Percentiles rank a stretch among this genome's conserved stretches.
Conservation (phyloP, 169 alveolate genomes). For the Ichthyophthirius multifiliis region DNA sequence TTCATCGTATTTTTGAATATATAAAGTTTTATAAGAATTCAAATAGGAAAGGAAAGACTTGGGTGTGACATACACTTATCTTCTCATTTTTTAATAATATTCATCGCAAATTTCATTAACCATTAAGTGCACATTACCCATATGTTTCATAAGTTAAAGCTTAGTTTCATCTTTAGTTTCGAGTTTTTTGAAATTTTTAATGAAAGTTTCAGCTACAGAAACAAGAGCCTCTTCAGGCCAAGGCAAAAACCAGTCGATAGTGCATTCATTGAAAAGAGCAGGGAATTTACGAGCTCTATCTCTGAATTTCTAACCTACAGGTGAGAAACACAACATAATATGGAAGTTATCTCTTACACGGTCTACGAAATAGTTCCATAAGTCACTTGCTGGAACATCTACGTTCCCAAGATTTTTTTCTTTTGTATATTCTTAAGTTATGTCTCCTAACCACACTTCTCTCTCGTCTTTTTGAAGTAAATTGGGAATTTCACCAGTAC, state of each 20-base stretch:
- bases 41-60: slow-evolving; percentile 94
- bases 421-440: slow-evolving; percentile 75
- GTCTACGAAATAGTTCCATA: slow-evolving; percentile 89
- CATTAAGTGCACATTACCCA: slow-evolving; percentile 90
- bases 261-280: slow-evolving; percentile 94
- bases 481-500: slow-evolving; percentile 97
- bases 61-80: slow-evolving; percentile 97
- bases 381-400: slow-evolving; percentile 67
- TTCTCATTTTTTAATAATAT: slow-evolving; percentile 93
- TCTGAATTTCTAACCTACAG: slow-evolving; percentile 95
- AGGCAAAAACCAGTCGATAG: slow-evolving; percentile 95
- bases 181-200: slow-evolving; percentile 76
- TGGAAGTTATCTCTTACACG: slow-evolving; percentile 95
- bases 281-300: slow-evolving; percentile 97
- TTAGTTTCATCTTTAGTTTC: slow-evolving; percentile 82
- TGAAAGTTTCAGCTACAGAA: slow-evolving; percentile 91
- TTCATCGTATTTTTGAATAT: slow-evolving; percentile 89
- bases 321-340: slow-evolving; percentile 94
- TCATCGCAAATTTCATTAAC: slow-evolving; percentile 90
- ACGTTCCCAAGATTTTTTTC: slow-evolving; percentile 46
- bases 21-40: slow-evolving; percentile 91
- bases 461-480: slow-evolving; percentile 92
- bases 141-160: slow-evolving; percentile 78
- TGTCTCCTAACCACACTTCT: slow-evolving; percentile 88
- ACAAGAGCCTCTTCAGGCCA: slow-evolving; percentile 98